These are phyloP conservation scores for Xylariomycetidae sp. DNA, from an alignment of 2,329 filamentous ascomycete genomes.

Conservation along the genomic window DNA sequence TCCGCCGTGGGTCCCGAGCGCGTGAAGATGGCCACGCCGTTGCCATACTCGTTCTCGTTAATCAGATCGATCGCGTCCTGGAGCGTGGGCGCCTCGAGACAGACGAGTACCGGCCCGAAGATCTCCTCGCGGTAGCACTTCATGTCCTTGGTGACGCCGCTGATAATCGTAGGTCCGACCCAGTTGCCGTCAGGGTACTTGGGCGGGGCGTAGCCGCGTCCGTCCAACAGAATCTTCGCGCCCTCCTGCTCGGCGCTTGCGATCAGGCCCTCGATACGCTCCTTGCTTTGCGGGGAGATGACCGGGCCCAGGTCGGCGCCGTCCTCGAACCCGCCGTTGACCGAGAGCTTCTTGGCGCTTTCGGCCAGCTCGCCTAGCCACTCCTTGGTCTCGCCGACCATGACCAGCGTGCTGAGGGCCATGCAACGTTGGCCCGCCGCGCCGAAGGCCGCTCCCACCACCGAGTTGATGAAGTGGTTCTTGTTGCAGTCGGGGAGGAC, in stretches of 20 bases:
- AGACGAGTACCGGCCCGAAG: conserved; percentile 79
- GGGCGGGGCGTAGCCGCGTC: conserved; percentile 63
- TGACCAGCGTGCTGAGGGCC: conserved; percentile 76
- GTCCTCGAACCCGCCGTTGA: conserved; percentile 76
- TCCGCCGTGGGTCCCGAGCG: conserved; percentile 70
- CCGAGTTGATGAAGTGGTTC: conserved; percentile 81
- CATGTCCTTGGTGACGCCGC: conserved; percentile 75
- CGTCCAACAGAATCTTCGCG: conserved; percentile 76
- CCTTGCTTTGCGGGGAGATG: conserved; percentile 72
- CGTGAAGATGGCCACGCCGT: conserved; percentile 82
- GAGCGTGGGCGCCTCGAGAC: conserved; percentile 69
- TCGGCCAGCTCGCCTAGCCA: conserved; percentile 76
- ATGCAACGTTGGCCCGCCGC: conserved; percentile 83
- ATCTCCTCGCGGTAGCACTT: conserved; percentile 81
- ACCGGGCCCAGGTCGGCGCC: conserved; percentile 77
- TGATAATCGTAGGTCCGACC: conserved; percentile 77
- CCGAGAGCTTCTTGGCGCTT: conserved; percentile 63
- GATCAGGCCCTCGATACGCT: conserved; percentile 71
- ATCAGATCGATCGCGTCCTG: conserved; percentile 77
- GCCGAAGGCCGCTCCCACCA: conserved; percentile 77
- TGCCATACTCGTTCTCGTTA: conserved; percentile 82
- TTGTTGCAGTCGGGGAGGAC: conserved; percentile 84
- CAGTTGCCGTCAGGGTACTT: conserved; percentile 86
- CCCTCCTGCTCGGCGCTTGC: conserved; percentile 73
- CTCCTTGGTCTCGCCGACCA: conserved; percentile 78